These are phyloP conservation scores for Rhizophlyctis rosea DNA, from an alignment of 192 early-diverging fungal species.

Conservation along the genomic window DNA sequence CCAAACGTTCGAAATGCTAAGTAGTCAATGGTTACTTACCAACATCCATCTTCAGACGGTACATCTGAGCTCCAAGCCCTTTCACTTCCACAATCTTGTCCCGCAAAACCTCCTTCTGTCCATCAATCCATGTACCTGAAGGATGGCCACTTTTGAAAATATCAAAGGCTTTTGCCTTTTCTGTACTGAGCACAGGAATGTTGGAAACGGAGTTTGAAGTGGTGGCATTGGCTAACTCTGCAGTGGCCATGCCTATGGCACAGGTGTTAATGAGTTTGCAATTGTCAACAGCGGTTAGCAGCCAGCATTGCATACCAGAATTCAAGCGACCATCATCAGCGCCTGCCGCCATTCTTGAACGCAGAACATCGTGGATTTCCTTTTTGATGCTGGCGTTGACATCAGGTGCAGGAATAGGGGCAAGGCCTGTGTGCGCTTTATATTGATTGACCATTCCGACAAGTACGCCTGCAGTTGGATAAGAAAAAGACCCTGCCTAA, in stretches of 20 bases:
- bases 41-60: constrained; percentile 38
- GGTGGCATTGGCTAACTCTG: neutral
- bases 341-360: no score
- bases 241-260: neutral
- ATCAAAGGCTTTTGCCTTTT: constrained; percentile 61
- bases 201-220: no score
- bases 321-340: no score
- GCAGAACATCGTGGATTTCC: no score
- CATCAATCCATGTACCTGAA: constrained; percentile 52
- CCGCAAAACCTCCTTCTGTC: constrained; percentile 53
- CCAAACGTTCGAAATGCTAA: no score
- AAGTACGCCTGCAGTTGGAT: constrained; percentile 40
- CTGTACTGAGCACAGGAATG: constrained; percentile 39
- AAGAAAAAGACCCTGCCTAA: no score
- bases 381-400: no score
- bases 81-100: constrained; percentile 54
- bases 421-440: no score
- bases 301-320: no score
- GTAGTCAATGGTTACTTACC: constrained; percentile 36
- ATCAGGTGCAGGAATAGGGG: no score
- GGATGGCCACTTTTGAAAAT: constrained; percentile 52
- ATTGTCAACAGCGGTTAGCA: no score
- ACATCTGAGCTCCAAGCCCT: constrained; percentile 46
- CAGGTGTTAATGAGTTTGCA: neutral
- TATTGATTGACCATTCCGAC: constrained; percentile 54